Conservation (phyloP, 176 grass and related monocot species). For the Elymus sibiricus region DNA sequence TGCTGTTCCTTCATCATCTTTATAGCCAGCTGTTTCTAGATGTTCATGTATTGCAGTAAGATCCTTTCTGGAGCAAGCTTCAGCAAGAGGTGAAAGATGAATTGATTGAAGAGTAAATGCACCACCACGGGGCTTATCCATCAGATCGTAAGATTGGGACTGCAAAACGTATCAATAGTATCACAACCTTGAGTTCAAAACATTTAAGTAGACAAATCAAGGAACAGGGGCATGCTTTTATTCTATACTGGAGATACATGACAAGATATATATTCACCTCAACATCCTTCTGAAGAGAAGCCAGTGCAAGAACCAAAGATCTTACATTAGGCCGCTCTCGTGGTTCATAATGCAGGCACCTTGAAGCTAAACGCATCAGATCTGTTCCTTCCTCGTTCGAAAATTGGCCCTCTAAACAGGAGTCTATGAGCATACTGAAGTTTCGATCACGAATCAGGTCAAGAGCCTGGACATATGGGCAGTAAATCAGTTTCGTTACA, state of each 20-base stretch:
- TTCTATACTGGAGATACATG: conserved; percentile 6
- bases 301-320: conserved; percentile 68
- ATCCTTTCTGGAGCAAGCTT: conserved; percentile 92
- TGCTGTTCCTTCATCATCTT: conserved; percentile 83
- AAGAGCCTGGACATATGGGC: conserved; percentile 58
- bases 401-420: conserved; percentile 85
- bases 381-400: conserved; percentile 89
- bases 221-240: conserved; percentile 7
- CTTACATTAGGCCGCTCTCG: conserved; percentile 77
- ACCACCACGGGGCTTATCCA: conserved; percentile 58
- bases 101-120: conserved; percentile 57
- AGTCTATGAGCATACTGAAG: conserved; percentile 91
- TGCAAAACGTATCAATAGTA: conserved; percentile 38
- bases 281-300: conserved; percentile 71
- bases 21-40: conserved; percentile 74
- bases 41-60: conserved; percentile 95
- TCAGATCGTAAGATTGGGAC: conserved; percentile 71
- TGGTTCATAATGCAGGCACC: conserved; percentile 85
- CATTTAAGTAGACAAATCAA: background rate
- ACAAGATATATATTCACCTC: conserved; percentile 49
- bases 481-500: background rate
- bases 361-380: conserved; percentile 82
- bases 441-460: conserved; percentile 91
- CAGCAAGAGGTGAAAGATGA: conserved; percentile 71
- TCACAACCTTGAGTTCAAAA: background rate